Evolutionary conservation across 225 moss, liverwort and hornwort genomes (phyloP), one percentile per base, ranked within the genome.

Genomic region (Sphagnum tenellum): DNA sequence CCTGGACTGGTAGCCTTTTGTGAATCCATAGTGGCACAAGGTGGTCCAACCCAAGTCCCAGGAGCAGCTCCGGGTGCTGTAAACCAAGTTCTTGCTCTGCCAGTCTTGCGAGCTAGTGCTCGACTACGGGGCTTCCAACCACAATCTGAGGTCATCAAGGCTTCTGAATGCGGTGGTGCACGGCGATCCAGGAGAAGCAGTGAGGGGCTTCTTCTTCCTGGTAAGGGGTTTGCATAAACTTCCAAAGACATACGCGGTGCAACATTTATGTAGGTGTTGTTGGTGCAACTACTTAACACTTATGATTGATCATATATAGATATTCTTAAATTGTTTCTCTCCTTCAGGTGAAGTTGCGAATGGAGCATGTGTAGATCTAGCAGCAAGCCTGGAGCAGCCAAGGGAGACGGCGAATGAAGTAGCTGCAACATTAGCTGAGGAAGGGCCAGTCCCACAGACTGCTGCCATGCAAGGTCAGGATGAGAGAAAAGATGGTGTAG

Each of bases 41-140:
- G 85, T 55, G 89, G 89, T 47, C 83, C 81, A 67, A 64, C 75
- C 8, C 79, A 67, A 49, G 64, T 83, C 11, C 69, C 81, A 55
- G 78, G 80, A 70, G 79, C 79, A 52, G 8, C 69, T 45, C 75
- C 57, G 46, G 88, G 88, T 11, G 79, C 79, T 63, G 55, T 85
- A 44, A 69, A 72, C 64, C 87, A 79, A 44, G 80, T 68, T 56
- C 75, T 66, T 64, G 77, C 77, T 57, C 73, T 84, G 71, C 77
- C 88, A 47, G 77, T 66, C 2, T 66, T 78, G 55, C 83, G 87
- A 75, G 85, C 80, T n/a, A 88, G 89, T 71, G 89, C 89, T 11
- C 76, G 89, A 50, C 66, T 87, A 61, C 79, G 89, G 56, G 89
- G 89, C 57, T 80, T 73, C 49, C 82, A 90, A 71, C 87, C 89